Conservation (phyloP, 345 rosid genomes). For the Citrus sinensis region DVS_A1.0 CM039166.1:13060501-13061000, state of each 20-base stretch:
- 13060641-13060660: constrained; percentile 45
- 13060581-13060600: constrained; percentile 41
- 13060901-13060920: constrained; percentile 36
- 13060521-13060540: constrained; percentile 45
- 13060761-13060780: constrained; percentile 30
- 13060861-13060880: constrained; percentile 40
- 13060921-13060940: constrained; percentile 37
- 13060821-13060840: constrained; percentile 30
- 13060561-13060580: constrained; percentile 29
- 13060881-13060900: constrained; percentile 24
- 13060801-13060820: constrained; percentile 27
- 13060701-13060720: constrained; percentile 83
- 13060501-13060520: constrained; percentile 61
- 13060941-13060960: constrained; percentile 36
- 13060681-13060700: constrained; percentile 80
- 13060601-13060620: constrained; percentile 27
- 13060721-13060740: constrained; percentile 29
- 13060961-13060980: constrained; percentile 74
- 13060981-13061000: constrained; percentile 84
- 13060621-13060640: constrained; percentile 50
- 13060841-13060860: constrained; percentile 23
- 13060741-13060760: constrained; percentile 39
- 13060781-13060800: constrained; percentile 26
- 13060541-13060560: constrained; percentile 41
- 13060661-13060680: constrained; percentile 39